phyloP scores from a whole-genome alignment of 768 basidiomycete genomes.

The Podaxis sp. region DNA sequence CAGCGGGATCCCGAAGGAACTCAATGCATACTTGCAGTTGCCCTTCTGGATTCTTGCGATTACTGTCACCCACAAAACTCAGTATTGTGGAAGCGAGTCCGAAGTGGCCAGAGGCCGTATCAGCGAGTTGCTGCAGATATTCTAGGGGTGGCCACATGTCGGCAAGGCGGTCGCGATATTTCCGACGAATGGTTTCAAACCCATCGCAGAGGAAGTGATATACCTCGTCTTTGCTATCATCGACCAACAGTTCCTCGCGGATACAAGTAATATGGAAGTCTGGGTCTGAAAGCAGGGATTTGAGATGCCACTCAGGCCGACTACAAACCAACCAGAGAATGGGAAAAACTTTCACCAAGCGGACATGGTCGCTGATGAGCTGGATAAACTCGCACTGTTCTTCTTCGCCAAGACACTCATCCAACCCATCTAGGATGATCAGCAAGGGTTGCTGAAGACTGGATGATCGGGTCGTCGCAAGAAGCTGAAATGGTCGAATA shows the following conservation, averaged over 20 bases:
- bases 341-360: neutral
- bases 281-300: neutral
- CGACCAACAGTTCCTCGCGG: neutral
- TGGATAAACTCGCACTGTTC: neutral
- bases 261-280: neutral
- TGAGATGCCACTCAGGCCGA: neutral
- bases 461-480: neutral
- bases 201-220: neutral
- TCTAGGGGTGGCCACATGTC: neutral
- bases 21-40: neutral
- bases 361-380: neutral
- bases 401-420: neutral
- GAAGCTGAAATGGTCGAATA: neutral
- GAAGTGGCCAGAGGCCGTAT: neutral
- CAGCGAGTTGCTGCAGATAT: neutral
- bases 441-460: neutral
- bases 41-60: neutral
- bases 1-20: neutral
- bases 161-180: neutral
- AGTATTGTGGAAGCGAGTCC: neutral
- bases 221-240: neutral
- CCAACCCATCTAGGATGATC: neutral
- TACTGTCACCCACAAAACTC: neutral
- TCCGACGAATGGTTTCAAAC: neutral
- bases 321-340: neutral